Evolutionary conservation across 1,139 yeast species (phyloP).

Genomic region (Pneumocystis sp.): DNA sequence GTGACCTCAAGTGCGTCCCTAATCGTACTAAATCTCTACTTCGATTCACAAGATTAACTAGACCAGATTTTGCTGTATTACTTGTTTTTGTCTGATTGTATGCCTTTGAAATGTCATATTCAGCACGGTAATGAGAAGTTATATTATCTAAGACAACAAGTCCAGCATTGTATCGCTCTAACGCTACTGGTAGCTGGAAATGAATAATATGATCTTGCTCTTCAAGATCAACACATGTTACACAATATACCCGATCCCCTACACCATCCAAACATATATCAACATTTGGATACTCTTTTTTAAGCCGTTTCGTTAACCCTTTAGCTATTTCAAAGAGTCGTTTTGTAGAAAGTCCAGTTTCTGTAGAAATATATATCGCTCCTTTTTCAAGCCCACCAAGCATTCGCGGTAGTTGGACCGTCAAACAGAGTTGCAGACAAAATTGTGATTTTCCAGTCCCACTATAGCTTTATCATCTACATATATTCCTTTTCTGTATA

Average conservation of each 20-base stretch:
- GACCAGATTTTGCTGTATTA: conserved; percentile 17
- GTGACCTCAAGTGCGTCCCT: conserved; percentile 35
- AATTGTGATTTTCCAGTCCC: conserved; percentile 78
- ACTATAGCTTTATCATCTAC: conserved; percentile 19
- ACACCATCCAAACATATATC: conserved; percentile 17
- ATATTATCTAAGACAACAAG: conserved; percentile 63
- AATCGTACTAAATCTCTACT: conserved; percentile 26
- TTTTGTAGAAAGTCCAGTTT: conserved; percentile 52
- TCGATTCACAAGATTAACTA: conserved; percentile 25
- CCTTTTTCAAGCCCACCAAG: conserved; percentile 34
- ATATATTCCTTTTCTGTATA: neutral
- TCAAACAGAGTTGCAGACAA: conserved; percentile 45
- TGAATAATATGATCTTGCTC: conserved; percentile 58
- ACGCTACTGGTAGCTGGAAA: conserved; percentile 52
- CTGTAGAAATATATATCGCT: conserved; percentile 63
- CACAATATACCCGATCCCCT: conserved; percentile 41
- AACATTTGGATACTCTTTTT: conserved; percentile 1
- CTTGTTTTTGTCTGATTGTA: neutral
- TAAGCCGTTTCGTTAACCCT: conserved; percentile 18
- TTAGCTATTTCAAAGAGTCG: conserved; percentile 32
- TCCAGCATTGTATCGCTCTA: conserved; percentile 31
- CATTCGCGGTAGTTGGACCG: conserved; percentile 37
- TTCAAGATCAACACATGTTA: conserved; percentile 54
- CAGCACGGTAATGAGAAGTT: conserved; percentile 72
- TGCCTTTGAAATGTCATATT: conserved; percentile 24